A percentile compares a stretch with the other conserved stretches of the same genome.
phyloP scores from a whole-genome alignment of 139 green algal species.

The Asterochloris erici region DNA sequence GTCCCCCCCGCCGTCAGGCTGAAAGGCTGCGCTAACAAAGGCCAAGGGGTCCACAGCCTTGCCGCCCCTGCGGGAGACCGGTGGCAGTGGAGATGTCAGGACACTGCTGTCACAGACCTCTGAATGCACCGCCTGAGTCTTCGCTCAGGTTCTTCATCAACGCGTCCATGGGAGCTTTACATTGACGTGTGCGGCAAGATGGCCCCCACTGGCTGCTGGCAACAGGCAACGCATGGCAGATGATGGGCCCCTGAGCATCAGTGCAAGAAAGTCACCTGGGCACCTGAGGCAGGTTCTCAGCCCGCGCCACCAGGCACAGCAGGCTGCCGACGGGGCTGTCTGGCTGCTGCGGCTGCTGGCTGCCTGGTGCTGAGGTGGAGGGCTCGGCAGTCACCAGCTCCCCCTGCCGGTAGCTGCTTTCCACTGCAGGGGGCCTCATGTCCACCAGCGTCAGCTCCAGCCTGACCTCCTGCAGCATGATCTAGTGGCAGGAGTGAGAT shows the following conservation, averaged over 20 bases:
- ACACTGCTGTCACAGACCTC: not conserved
- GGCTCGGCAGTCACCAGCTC: not conserved
- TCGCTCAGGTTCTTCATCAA: not conserved
- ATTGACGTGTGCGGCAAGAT: not conserved
- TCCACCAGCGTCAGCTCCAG: conserved; percentile 18
- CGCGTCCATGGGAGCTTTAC: not conserved
- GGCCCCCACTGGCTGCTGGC: not conserved
- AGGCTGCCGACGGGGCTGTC: not conserved
- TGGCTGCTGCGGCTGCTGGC: not conserved
- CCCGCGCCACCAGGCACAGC: conserved; percentile 7
- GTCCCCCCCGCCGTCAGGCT: too few species aligned
- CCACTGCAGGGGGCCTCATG: too few species aligned
- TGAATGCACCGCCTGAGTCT: not conserved
- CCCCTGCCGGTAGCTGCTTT: not conserved
- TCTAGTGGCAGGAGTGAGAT: too few species aligned
- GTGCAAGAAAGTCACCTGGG: not conserved
- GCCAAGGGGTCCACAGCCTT: too few species aligned
- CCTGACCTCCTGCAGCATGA: not conserved
- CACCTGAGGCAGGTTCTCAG: not conserved
- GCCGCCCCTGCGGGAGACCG: too few species aligned
- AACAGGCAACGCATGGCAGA: not conserved
- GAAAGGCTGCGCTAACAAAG: too few species aligned
- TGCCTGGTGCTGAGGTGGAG: not conserved
- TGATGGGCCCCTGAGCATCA: not conserved
- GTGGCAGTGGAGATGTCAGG: too few species aligned